Evolutionary conservation across 129 eudicot species (phyloP).

Genomic region (Artemisia tridentata): DNA sequence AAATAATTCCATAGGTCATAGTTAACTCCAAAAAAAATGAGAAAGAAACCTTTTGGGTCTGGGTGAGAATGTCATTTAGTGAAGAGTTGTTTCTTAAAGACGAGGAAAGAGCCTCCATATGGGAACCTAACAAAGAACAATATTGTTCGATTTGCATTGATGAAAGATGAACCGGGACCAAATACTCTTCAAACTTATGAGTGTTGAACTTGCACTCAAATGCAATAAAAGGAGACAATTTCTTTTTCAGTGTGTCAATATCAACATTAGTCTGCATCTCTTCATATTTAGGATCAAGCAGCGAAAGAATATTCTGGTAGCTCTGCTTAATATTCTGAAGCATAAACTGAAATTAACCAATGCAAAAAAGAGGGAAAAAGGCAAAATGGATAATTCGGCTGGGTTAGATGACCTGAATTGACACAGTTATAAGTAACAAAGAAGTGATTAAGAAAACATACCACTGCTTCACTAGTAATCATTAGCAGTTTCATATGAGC

Average conservation of each 20-base stretch:
- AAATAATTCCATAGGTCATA: not conserved
- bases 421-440: not conserved
- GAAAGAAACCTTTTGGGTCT: constrained; percentile 47
- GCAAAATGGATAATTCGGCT: not conserved
- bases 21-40: not conserved
- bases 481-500: constrained; percentile 44
- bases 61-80: constrained; percentile 47
- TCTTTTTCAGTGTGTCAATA: constrained; percentile 23
- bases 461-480: constrained; percentile 31
- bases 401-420: too few relatives aligned
- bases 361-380: not conserved
- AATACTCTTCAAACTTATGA: constrained; percentile 45
- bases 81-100: constrained; percentile 26
- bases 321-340: constrained; percentile 25
- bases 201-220: constrained; percentile 32
- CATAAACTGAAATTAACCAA: not conserved
- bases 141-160: constrained; percentile 57
- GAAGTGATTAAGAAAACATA: constrained; percentile 2
- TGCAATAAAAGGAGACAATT: constrained; percentile 34
- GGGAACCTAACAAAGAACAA: constrained; percentile 37
- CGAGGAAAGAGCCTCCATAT: constrained; percentile 38
- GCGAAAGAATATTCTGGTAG: constrained; percentile 28
- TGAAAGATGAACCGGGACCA: constrained; percentile 70
- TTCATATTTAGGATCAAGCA: constrained; percentile 35
- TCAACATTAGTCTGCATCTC: constrained; percentile 11